phyloP scores from a whole-genome alignment of 768 basidiomycete genomes.

The Tricholoma sp. region DNA sequence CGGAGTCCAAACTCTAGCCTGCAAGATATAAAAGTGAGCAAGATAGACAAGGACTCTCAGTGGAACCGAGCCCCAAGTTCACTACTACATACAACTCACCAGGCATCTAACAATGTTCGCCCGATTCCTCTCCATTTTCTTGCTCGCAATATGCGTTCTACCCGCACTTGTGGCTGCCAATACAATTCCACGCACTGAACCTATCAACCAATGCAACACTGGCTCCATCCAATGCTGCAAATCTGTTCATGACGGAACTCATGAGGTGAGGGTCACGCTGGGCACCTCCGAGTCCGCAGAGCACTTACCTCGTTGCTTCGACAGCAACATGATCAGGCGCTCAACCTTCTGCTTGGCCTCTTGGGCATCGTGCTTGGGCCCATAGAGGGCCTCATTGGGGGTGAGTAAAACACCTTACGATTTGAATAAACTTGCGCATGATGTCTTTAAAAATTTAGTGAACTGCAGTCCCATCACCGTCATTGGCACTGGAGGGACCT shows the following conservation, averaged over 20 bases:
- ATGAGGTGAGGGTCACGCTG: background rate
- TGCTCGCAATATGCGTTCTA: background rate
- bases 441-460: slow-evolving; percentile 2
- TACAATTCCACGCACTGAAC: slow-evolving; percentile 7
- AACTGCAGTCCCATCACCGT: slow-evolving; percentile 7
- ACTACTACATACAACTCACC: background rate
- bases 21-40: background rate
- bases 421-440: background rate
- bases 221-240: slow-evolving; percentile 17
- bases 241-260: slow-evolving; percentile 9
- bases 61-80: background rate
- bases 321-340: background rate
- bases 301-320: background rate
- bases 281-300: background rate
- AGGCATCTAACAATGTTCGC: slow-evolving; percentile 6
- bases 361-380: slow-evolving; percentile 3
- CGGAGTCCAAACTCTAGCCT: slow-evolving; percentile 1
- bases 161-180: slow-evolving; percentile 9
- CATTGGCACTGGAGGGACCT: slow-evolving; percentile 10
- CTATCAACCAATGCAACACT: slow-evolving; percentile 13
- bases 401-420: slow-evolving; percentile 3
- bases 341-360: slow-evolving; percentile 2
- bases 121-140: slow-evolving; percentile 6
- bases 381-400: slow-evolving; percentile 9
- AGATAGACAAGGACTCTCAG: background rate